Base-by-base conservation (phyloP, 805 yeast species). In the Candida ipomoeae region DNA sequence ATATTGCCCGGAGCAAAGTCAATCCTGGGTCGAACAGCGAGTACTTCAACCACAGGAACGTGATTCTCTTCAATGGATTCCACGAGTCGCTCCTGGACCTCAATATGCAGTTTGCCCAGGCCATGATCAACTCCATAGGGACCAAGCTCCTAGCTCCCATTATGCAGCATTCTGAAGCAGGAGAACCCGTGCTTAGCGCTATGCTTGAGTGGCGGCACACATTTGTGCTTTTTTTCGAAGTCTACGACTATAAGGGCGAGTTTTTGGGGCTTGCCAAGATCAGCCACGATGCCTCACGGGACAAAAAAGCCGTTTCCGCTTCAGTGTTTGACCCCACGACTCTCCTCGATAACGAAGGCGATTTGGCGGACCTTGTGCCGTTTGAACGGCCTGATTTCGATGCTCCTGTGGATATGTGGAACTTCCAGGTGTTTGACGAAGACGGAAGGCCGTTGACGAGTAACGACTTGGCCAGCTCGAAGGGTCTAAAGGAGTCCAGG, bases 161-260 rank as follows among this genome's bases (percentile, higher is more conserved):
- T 1, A 26, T 48, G 6, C 33, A 35, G 40, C 33, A 17, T 10
- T 23, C 32, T 6, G 52, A 32, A 1, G n/a, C 39, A n/a, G 46
- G 40, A 10, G 49, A 46, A 31, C 6, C 10, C 6, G 15, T 13
- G 8, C 13, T 23, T 7, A 23, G 13, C 5, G 11, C 32, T 11
- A 36, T 47, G 3, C 46, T 56, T 3, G 40, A 32, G 13, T 52
- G 57, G 56, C 35, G n/a, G 40, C 54, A 55, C 42, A 29, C 62
- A 5, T 72, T 73, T 49, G 48, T 57, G 5, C 55, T 62, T 15
- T 71, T 75, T 74, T 69, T 58, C 48, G 77, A 72, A 52, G 37
- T 70, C 8, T 73, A 71, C 52, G 68, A 70, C 51, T 55, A 53
- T 48, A 50, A 48, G 29, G 77, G 77, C 0, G 56, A 64, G 29